These are phyloP conservation scores for Cercospora sesami DNA, from an alignment of 2,329 filamentous ascomycete species.

Conservation along the genomic window DNA sequence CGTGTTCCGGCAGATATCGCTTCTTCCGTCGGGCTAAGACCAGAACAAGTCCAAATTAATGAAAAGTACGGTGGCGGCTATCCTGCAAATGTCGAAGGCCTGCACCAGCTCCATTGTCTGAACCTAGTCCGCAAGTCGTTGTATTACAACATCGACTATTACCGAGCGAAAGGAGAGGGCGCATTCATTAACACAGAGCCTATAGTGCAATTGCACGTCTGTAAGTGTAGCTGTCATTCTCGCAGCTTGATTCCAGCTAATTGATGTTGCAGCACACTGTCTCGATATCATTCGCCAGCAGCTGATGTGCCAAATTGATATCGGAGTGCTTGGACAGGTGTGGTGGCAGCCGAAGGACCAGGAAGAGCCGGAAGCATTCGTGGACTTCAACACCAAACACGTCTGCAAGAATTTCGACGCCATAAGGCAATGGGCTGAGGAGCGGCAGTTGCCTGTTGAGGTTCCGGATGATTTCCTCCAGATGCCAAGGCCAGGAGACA, in stretches of 20 bases:
- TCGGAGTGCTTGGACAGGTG: slow-evolving; percentile 61
- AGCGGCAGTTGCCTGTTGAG: slow-evolving; percentile 53
- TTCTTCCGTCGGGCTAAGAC: slow-evolving; percentile 50
- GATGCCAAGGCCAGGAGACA: slow-evolving; percentile 21
- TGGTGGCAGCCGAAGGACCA: slow-evolving; percentile 53
- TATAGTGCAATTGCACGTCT: slow-evolving; percentile 58
- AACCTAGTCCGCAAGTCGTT: slow-evolving; percentile 61
- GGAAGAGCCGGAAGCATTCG: slow-evolving; percentile 51
- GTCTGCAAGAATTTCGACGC: slow-evolving; percentile 60
- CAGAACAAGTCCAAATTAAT: slow-evolving; percentile 57
- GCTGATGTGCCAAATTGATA: slow-evolving; percentile 65
- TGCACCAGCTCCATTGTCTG: slow-evolving; percentile 61
- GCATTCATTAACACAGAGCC: slow-evolving; percentile 59
- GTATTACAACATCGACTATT: slow-evolving; percentile 63
- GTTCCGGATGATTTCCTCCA: slow-evolving; percentile 26
- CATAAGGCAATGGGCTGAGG: slow-evolving; percentile 56
- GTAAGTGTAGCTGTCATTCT: slow-evolving; percentile 45
- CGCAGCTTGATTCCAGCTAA: slow-evolving; percentile 7
- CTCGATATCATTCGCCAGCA: slow-evolving; percentile 63
- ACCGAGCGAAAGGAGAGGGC: slow-evolving; percentile 52
- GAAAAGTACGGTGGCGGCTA: slow-evolving; percentile 60
- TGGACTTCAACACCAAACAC: slow-evolving; percentile 64
- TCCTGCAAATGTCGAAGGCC: slow-evolving; percentile 58
- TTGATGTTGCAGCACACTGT: slow-evolving; percentile 53
- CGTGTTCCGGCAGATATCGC: slow-evolving; percentile 22